Base-by-base conservation (phyloP, 2,329 filamentous ascomycete species). In the Emmonsia crescens region DNA sequence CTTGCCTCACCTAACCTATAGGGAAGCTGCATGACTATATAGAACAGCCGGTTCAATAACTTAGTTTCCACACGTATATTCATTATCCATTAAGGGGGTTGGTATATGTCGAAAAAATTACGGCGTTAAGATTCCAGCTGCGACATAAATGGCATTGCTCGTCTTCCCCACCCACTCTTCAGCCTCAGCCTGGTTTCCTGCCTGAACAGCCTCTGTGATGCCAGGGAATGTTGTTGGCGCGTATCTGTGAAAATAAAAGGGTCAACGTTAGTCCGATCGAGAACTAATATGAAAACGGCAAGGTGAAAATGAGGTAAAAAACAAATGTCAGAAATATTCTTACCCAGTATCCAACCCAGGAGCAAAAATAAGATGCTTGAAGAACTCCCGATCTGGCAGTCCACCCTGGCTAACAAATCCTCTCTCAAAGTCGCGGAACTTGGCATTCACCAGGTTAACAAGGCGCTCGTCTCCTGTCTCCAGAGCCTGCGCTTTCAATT, bases 401-500 rank as follows among this genome's bases (percentile, higher is more conserved):
- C 78, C 78, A n/a, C 77, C 77, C 60, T 79, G 75, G 24, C 68
- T 72, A 2, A 77, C 74, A 62, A 80, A 80, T 0, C 75, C 77
- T 8, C 78, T 70, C 33, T 75, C 74, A 68, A 79, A 79, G 60
- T 79, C 77, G 10, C 76, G 69, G 55, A 75, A 74, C 65, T 79
- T 79, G 63, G 73, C 68, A 66, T 80, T 80, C n/a, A 77, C 71
- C 2, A 71, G 54, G 60, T 66, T 42, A 59, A 67, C 44, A n/a
- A 66, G 49, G 59, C 59, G 49, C 62, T 63, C 10, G 52, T 61
- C 49, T 58, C 61, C 27, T 58, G 58, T 8, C 66, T 58, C 19
- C 21, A 40, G 6, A 12, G 62, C 60, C 36, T 62, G 49, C 16
- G 40, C 44, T 12, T 59, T 62, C 31, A 63, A 42, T 36, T 62